A percentile compares a stretch with the other conserved stretches of the same genome.
Evolutionary conservation across 257 asterid genomes (phyloP).

Genomic region (Gentiana macrophylla): DNA sequence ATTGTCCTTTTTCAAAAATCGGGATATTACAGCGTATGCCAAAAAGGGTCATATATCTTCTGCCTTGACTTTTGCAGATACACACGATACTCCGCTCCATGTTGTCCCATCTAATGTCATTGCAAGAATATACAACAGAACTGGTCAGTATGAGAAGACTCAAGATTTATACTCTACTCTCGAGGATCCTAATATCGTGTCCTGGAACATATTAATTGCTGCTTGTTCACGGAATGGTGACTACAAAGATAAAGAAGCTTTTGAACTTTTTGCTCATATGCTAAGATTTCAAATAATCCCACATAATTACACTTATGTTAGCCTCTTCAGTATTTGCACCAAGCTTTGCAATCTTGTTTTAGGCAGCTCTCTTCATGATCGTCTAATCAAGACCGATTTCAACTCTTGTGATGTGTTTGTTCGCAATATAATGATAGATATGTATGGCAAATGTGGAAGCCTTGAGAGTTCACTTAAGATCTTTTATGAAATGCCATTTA

Average conservation of each 20-base stretch:
- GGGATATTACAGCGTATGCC: no score
- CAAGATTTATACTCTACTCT: conserved; percentile 57
- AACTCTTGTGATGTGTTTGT: conserved; percentile 47
- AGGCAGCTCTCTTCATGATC: conserved; percentile 70
- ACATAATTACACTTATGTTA: conserved; percentile 49
- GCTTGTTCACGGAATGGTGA: conserved; percentile 84
- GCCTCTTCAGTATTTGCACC: conserved; percentile 66
- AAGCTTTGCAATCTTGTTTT: conserved; percentile 49
- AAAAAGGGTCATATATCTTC: conserved; percentile 37
- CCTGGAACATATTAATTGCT: conserved; percentile 82
- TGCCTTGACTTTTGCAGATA: conserved; percentile 39
- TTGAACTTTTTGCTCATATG: conserved; percentile 72
- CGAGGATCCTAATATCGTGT: conserved; percentile 58
- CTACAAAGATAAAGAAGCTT: conserved; percentile 42
- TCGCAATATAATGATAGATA: conserved; percentile 57
- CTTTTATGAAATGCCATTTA: conserved; percentile 32
- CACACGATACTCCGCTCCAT: conserved; percentile 18
- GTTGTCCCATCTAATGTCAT: conserved; percentile 43
- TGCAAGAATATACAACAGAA: conserved; percentile 60
- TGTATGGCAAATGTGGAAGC: conserved; percentile 85
- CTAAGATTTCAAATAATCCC: conserved; percentile 5
- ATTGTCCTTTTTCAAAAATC: no score
- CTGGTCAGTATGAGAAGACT: conserved; percentile 51
- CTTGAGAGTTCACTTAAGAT: conserved; percentile 38
- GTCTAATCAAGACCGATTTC: conserved; percentile 34